phyloP scores from a whole-genome alignment of 2,329 filamentous ascomycete genomes.

The Aschersonia sp. region DNA sequence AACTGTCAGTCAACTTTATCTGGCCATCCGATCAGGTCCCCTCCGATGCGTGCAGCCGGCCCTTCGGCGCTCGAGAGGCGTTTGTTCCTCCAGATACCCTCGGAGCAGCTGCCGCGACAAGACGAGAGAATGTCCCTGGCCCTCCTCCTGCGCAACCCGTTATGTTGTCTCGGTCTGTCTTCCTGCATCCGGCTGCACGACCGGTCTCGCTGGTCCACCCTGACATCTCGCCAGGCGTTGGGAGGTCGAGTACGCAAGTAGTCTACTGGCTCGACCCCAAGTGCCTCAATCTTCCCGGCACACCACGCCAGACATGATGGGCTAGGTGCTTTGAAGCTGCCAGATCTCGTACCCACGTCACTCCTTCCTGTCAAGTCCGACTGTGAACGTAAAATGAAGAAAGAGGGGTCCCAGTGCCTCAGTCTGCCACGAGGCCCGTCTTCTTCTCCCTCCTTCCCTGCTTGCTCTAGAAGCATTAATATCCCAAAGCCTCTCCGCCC shows the following conservation, averaged over 20 bases:
- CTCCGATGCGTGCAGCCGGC: too few species aligned
- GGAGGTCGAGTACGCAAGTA: background rate
- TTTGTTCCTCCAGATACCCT: background rate
- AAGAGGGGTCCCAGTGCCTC: slow-evolving; percentile 3
- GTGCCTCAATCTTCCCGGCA: slow-evolving; percentile 1
- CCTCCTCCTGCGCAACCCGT: background rate
- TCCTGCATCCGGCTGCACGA: slow-evolving; percentile 1
- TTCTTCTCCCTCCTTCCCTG: background rate
- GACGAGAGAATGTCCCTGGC: too few species aligned
- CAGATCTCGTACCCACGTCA: slow-evolving; percentile 1
- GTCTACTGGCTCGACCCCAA: background rate
- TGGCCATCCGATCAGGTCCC: too few species aligned
- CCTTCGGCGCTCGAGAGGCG: background rate
- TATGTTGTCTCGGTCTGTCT: background rate
- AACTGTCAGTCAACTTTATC: too few species aligned
- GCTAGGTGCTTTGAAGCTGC: background rate
- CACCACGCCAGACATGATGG: background rate
- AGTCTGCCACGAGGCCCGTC: background rate
- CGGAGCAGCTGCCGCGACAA: too few species aligned
- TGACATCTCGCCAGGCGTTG: slow-evolving; percentile 1
- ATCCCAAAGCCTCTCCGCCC: background rate
- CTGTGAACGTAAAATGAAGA: background rate
- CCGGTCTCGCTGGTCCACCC: background rate
- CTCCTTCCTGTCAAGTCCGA: slow-evolving; percentile 2
- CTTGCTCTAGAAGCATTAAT: background rate